A percentile compares a stretch with the other conserved stretches of the same genome.
Conservation (phyloP, 2,329 filamentous ascomycete genomes). For the Neofusicoccum sp. region DNA sequence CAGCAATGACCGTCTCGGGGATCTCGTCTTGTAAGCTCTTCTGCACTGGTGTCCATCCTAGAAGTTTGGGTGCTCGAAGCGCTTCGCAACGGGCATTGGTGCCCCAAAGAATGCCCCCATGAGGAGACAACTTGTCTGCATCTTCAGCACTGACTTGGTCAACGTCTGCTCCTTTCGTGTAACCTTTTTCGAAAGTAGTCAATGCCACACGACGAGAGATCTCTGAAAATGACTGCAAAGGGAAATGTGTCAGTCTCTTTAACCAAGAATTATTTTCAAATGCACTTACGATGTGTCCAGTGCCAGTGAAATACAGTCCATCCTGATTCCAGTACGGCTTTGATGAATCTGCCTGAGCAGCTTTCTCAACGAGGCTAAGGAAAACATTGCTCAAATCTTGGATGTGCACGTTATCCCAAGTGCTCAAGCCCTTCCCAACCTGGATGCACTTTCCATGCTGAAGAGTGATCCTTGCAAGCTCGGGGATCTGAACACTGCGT, state of each 20-base stretch:
- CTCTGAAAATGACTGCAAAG: slow-evolving; percentile 38
- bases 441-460: slow-evolving; percentile 55
- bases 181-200: slow-evolving; percentile 55
- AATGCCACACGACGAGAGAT: slow-evolving; percentile 45
- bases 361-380: slow-evolving; percentile 58
- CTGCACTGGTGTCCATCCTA: slow-evolving; percentile 62
- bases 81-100: slow-evolving; percentile 62
- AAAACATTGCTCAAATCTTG: slow-evolving; percentile 64
- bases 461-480: slow-evolving; percentile 54
- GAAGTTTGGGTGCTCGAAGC: slow-evolving; percentile 55
- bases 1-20: neutral
- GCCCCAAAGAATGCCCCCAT: slow-evolving; percentile 60
- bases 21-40: slow-evolving; percentile 21
- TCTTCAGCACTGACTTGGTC: slow-evolving; percentile 46
- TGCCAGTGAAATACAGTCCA: slow-evolving; percentile 70
- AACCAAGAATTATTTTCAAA: neutral
- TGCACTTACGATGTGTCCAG: slow-evolving; percentile 64
- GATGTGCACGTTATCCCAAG: slow-evolving; percentile 60
- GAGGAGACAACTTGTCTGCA: slow-evolving; percentile 48
- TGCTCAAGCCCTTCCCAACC: slow-evolving; percentile 59
- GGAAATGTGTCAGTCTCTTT: neutral
- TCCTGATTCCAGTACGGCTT: slow-evolving; percentile 58
- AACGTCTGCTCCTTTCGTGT: slow-evolving; percentile 46
- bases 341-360: slow-evolving; percentile 33
- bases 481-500: slow-evolving; percentile 60